These are phyloP conservation scores for Leccinum broughii DNA, from an alignment of 768 basidiomycete species.

Conservation along the genomic window DNA sequence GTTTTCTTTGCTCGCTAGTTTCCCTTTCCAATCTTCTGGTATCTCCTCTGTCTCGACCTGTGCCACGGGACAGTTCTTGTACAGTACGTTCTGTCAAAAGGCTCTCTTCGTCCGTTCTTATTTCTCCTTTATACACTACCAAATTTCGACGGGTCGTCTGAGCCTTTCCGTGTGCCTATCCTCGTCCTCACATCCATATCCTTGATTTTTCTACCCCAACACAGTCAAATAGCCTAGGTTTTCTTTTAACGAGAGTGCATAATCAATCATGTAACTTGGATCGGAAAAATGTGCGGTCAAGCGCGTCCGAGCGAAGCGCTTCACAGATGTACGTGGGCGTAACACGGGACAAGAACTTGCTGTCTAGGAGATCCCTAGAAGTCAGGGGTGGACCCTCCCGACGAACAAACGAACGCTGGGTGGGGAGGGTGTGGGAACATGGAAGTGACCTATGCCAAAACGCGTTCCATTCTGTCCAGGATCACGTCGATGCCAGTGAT, in stretches of 20 bases:
- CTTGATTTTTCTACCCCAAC: not conserved
- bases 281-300: not conserved
- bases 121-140: conserved; percentile 34
- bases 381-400: not conserved
- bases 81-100: conserved; percentile 21
- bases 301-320: not conserved
- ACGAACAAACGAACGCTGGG: not conserved
- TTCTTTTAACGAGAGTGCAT: conserved; percentile 15
- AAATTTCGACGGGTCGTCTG: not conserved
- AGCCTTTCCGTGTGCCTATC: conserved; percentile 12
- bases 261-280: conserved; percentile 18
- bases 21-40: not conserved
- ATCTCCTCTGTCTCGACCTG: not conserved
- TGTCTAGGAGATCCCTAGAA: not conserved
- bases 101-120: conserved; percentile 24
- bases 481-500: conserved; percentile 62
- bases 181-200: not conserved
- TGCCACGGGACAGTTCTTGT: conserved; percentile 22
- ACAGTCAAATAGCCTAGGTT: conserved; percentile 18
- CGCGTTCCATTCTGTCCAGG: conserved; percentile 66
- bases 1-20: conserved; percentile 7
- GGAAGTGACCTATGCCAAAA: conserved; percentile 29
- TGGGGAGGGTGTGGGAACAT: not conserved
- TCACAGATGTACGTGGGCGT: not conserved
- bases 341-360: not conserved